Percentiles rank a stretch among this genome's conserved stretches.
These are phyloP conservation scores for Dillenia suffruticosa DNA, from an alignment of 164 flowering plant species.

Conservation along the genomic window DNA sequence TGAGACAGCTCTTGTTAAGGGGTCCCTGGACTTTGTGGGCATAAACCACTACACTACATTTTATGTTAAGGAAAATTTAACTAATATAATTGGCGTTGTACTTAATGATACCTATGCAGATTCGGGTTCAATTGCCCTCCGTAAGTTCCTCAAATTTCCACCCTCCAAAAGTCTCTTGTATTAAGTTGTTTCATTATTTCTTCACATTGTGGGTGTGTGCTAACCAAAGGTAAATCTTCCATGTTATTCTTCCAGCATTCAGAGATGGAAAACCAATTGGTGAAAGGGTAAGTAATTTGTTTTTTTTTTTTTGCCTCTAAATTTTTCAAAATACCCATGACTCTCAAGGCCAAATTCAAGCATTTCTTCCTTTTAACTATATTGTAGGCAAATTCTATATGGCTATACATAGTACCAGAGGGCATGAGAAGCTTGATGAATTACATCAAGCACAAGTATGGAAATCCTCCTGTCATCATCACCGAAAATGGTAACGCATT, in stretches of 20 bases:
- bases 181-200: too few relatives aligned
- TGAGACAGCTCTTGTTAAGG: slow-evolving; percentile 57
- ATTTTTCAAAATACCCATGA: too few relatives aligned
- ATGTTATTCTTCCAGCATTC: slow-evolving; percentile 44
- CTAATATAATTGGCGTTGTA: slow-evolving; percentile 33
- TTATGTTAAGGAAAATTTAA: slow-evolving; percentile 45
- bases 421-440: slow-evolving; percentile 86
- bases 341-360: too few relatives aligned
- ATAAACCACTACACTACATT: slow-evolving; percentile 93
- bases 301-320: background rate
- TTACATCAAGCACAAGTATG: slow-evolving; percentile 76
- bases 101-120: slow-evolving; percentile 71
- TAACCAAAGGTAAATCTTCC: too few relatives aligned
- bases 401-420: slow-evolving; percentile 85
- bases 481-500: slow-evolving; percentile 78
- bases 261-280: slow-evolving; percentile 47
- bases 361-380: background rate
- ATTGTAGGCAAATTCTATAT: slow-evolving; percentile 75
- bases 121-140: slow-evolving; percentile 65
- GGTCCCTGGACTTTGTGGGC: slow-evolving; percentile 86
- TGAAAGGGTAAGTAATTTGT: slow-evolving; percentile 43
- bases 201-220: too few relatives aligned
- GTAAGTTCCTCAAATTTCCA: slow-evolving; percentile 38
- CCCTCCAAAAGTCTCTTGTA: too few relatives aligned
- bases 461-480: slow-evolving; percentile 72